Percentiles rank a stretch among this genome's conserved stretches.
Conservation (phyloP, 768 basidiomycete species). For the Podaxis sp. region DNA sequence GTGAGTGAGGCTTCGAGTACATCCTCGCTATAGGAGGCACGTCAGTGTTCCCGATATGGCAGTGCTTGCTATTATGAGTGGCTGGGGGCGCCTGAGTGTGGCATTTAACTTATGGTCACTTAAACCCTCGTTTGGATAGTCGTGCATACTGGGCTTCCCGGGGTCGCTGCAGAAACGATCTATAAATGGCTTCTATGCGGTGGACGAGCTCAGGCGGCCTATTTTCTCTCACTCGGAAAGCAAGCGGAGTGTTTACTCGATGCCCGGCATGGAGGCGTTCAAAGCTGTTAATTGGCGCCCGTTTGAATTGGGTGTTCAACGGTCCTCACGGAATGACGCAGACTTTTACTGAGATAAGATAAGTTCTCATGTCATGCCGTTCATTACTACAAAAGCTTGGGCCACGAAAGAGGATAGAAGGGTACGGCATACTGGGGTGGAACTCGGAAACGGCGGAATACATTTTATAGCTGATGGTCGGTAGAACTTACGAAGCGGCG, state of each 20-base stretch:
- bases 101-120: background rate
- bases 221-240: background rate
- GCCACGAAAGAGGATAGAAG: background rate
- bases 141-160: background rate
- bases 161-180: background rate
- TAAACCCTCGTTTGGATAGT: background rate
- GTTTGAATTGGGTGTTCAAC: background rate
- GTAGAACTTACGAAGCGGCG: slow-evolving; percentile 11
- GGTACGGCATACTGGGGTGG: background rate
- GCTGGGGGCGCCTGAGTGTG: background rate
- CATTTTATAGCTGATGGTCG: background rate
- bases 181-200: background rate
- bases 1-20: slow-evolving; percentile 2
- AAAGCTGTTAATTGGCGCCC: background rate
- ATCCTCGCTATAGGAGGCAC: background rate
- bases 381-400: background rate
- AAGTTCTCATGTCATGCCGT: background rate
- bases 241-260: slow-evolving; percentile 7
- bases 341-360: background rate
- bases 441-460: slow-evolving; percentile 8
- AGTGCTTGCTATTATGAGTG: slow-evolving; percentile 9
- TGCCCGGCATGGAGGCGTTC: background rate
- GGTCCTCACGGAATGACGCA: background rate
- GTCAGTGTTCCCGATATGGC: slow-evolving; percentile 14
- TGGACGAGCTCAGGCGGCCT: background rate